A percentile compares a stretch with the other conserved stretches of the same genome.
Evolutionary conservation across 2,329 filamentous ascomycete species (phyloP).

Genomic region (Monilinia vaccinii-corymbosi): DNA sequence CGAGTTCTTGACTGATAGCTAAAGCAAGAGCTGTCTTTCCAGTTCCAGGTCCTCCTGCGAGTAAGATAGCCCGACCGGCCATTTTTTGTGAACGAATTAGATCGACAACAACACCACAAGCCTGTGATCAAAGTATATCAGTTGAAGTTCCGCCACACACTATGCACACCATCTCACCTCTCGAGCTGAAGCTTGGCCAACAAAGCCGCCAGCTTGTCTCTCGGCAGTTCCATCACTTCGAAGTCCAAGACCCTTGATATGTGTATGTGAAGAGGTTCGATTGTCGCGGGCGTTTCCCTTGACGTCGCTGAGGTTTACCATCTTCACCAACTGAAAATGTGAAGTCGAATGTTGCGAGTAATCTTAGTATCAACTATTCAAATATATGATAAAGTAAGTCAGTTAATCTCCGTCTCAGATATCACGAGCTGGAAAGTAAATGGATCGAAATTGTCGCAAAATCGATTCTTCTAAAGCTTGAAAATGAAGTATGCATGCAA

Average conservation of each 20-base stretch:
- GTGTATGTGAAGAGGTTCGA: constrained; percentile 91
- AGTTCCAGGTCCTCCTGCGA: constrained; percentile 90
- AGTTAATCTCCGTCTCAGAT: not conserved
- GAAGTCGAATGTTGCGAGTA: not conserved
- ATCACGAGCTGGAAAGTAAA: not conserved
- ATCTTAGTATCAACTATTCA: not conserved
- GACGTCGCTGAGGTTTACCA: constrained; percentile 90
- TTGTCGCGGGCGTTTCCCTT: constrained; percentile 93
- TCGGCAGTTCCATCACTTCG: constrained; percentile 81
- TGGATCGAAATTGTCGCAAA: not conserved
- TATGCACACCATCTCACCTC: constrained; percentile 50
- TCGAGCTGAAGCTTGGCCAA: constrained; percentile 78
- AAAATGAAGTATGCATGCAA: constrained; percentile 4
- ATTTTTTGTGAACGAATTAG: constrained; percentile 95
- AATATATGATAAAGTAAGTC: not conserved
- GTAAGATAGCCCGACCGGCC: constrained; percentile 85
- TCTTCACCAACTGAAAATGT: constrained; percentile 30
- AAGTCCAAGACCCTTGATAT: constrained; percentile 91
- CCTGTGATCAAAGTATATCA: constrained; percentile 68
- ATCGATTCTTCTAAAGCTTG: not conserved
- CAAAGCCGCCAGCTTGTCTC: constrained; percentile 70
- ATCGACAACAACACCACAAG: constrained; percentile 91
- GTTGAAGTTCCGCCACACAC: constrained; percentile 63
- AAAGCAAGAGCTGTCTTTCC: constrained; percentile 95
- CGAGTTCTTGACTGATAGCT: constrained; percentile 92